Conservation (phyloP, 805 yeast genomes). For the Huiozyma sinensis region DNA sequence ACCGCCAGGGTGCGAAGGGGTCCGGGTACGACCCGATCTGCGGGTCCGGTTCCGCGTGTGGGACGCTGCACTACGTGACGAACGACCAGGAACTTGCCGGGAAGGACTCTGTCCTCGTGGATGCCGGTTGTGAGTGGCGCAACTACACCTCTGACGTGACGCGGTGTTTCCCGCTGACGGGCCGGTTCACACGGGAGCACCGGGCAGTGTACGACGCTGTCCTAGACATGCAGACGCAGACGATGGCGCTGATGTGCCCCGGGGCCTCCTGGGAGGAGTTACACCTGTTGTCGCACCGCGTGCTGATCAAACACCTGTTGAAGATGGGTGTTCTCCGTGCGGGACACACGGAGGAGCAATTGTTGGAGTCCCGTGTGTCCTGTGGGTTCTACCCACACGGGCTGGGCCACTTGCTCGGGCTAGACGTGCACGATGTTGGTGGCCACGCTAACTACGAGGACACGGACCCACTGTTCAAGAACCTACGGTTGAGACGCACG, state of each 20-base stretch:
- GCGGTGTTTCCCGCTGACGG: conserved; percentile 85
- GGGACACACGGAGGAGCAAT: conserved; percentile 46
- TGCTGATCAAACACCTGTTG: conserved; percentile 61
- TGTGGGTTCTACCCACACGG: conserved; percentile 92
- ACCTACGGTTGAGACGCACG: conserved; percentile 69
- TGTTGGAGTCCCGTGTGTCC: conserved; percentile 58
- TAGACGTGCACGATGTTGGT: conserved; percentile 95
- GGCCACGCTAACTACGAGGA: conserved; percentile 83
- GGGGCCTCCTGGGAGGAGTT: conserved; percentile 80
- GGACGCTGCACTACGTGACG: conserved; percentile 80
- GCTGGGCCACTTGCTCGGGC: conserved; percentile 82
- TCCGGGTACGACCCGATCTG: conserved; percentile 93
- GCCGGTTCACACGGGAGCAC: conserved; percentile 84
- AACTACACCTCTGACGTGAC: conserved; percentile 92
- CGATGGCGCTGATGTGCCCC: conserved; percentile 66
- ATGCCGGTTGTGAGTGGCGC: conserved; percentile 97
- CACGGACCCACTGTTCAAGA: conserved; percentile 61
- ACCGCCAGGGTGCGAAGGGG: conserved; percentile 84
- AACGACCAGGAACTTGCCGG: conserved; percentile 57
- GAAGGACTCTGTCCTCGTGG: conserved; percentile 65
- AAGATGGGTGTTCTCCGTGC: conserved; percentile 67
- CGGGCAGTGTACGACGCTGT: conserved; percentile 73
- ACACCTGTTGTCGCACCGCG: conserved; percentile 69
- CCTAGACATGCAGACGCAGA: conserved; percentile 65
- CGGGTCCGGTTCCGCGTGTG: conserved; percentile 85